Conservation (phyloP, 2,329 filamentous ascomycete genomes). For the Aspergillus pseudonomiae region DNA sequence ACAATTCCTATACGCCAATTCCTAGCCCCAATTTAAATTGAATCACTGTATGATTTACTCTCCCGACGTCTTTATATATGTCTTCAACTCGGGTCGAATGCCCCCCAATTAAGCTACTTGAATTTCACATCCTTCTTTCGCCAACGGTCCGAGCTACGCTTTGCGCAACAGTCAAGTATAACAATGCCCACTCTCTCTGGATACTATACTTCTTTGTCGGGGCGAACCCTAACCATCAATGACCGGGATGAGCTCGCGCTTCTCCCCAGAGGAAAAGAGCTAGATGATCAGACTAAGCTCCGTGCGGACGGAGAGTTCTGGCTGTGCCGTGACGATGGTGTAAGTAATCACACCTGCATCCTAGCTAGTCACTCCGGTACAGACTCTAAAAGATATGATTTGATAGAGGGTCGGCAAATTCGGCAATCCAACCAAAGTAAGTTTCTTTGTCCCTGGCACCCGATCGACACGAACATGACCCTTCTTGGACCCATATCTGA, state of each 20-base stretch:
- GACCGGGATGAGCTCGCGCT: not conserved
- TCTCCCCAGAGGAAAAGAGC: not conserved
- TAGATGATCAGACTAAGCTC: not conserved
- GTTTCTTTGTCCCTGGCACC: not conserved
- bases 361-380: too few relatives aligned
- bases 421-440: constrained; percentile 5
- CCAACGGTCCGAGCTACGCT: too few relatives aligned
- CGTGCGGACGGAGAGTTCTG: constrained; percentile 11
- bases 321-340: constrained; percentile 8
- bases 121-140: too few relatives aligned
- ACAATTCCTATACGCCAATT: too few relatives aligned
- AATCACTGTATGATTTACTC: too few relatives aligned
- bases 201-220: constrained; percentile 1
- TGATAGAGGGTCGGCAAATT: constrained; percentile 5
- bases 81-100: too few relatives aligned
- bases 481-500: too few relatives aligned
- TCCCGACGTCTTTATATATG: too few relatives aligned
- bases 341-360: not conserved
- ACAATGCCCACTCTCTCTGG: constrained; percentile 8
- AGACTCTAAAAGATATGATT: too few relatives aligned
- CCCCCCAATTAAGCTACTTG: too few relatives aligned
- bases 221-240: not conserved
- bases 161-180: not conserved
- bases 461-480: not conserved
- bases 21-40: too few relatives aligned